phyloP scores from a whole-genome alignment of 805 yeast genomes.

The Wickerhamiella lipophila region DNA sequence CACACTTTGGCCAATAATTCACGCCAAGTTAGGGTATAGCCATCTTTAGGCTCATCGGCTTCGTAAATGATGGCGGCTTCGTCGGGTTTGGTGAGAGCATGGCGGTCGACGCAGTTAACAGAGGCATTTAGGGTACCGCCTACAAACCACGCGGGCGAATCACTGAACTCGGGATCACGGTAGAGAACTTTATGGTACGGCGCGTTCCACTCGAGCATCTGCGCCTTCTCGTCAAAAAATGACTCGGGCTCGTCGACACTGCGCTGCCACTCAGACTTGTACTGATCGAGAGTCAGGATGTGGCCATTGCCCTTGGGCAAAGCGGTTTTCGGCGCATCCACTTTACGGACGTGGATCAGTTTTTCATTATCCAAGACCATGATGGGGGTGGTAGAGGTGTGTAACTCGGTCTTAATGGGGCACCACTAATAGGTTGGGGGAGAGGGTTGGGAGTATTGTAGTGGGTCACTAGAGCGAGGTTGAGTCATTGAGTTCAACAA shows the following conservation, averaged over 20 bases:
- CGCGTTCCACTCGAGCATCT: constrained; percentile 63
- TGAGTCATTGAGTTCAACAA: constrained; percentile 7
- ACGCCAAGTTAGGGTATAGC: constrained; percentile 65
- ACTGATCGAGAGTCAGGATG: constrained; percentile 50
- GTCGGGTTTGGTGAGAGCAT: constrained; percentile 77
- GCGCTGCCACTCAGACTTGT: constrained; percentile 54
- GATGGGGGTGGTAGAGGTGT: neutral
- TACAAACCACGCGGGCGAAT: constrained; percentile 69
- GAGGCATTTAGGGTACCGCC: constrained; percentile 89
- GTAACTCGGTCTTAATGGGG: neutral
- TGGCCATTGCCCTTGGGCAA: constrained; percentile 26
- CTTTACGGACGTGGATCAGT: constrained; percentile 22
- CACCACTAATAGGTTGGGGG: neutral
- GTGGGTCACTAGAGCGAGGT: neutral
- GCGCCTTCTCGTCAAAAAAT: constrained; percentile 71
- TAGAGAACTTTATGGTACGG: constrained; percentile 48
- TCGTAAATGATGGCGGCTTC: constrained; percentile 64
- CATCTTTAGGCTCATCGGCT: constrained; percentile 78
- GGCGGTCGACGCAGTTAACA: constrained; percentile 90
- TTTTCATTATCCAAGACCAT: constrained; percentile 23
- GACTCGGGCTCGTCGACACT: constrained; percentile 67
- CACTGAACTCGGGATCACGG: constrained; percentile 21
- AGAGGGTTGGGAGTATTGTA: too few species aligned
- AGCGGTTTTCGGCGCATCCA: constrained; percentile 21
- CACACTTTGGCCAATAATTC: constrained; percentile 76